These are phyloP conservation scores for Cajanus cajan DNA, from an alignment of 306 rosid genomes.

Conservation along the genomic window DNA sequence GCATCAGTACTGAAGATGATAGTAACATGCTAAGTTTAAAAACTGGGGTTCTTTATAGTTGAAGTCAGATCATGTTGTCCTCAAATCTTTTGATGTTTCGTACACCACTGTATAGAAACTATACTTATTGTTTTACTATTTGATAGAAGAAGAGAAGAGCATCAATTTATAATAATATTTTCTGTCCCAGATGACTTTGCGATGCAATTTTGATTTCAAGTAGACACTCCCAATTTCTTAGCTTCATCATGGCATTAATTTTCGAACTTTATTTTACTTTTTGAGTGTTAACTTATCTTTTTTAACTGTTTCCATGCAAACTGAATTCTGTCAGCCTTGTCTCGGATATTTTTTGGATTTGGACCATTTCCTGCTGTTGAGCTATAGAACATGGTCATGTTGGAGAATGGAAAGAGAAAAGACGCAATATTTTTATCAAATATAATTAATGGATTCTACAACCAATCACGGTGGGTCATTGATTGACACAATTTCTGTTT, in stretches of 20 bases:
- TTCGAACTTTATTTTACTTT: not conserved
- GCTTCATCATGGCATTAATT: not conserved
- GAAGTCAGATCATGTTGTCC: not conserved
- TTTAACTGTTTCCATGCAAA: slow-evolving; percentile 10
- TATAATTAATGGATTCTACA: not conserved
- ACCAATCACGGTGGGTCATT: not conserved
- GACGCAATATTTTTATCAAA: not conserved
- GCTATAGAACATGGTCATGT: not conserved
- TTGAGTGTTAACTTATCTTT: not conserved
- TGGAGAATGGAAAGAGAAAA: not conserved
- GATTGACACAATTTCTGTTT: not conserved
- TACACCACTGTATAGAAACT: slow-evolving; percentile 6
- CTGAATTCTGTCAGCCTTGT: not conserved
- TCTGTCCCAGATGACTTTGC: slow-evolving; percentile 1
- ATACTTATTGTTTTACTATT: not conserved
- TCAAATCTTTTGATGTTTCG: slow-evolving; percentile 24
- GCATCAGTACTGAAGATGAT: not conserved
- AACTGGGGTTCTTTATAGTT: slow-evolving; percentile 2
- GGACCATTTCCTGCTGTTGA: not conserved
- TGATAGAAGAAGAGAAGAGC: not conserved
- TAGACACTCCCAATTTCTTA: slow-evolving; percentile 1
- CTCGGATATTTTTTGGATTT: not conserved
- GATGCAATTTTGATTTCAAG: not conserved
- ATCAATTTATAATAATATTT: not conserved
- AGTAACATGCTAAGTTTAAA: not conserved